Conservation (phyloP, 768 basidiomycete species). For the Lactarius hengduanensis region DNA sequence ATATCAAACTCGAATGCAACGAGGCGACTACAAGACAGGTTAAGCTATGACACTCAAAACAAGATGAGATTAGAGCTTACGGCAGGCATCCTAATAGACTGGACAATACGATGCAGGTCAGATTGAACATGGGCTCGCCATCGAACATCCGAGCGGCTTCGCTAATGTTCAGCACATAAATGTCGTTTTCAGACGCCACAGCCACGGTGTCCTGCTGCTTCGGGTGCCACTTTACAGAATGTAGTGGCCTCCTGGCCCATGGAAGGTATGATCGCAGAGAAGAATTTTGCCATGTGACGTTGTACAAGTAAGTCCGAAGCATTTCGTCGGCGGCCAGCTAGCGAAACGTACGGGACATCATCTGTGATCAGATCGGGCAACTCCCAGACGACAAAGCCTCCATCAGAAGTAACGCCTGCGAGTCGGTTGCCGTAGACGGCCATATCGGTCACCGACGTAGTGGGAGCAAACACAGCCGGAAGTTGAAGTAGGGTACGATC, state of each 20-base stretch:
- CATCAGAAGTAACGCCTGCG: conserved; percentile 84
- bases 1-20: conserved; percentile 86
- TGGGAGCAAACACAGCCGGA: conserved; percentile 54
- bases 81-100: conserved; percentile 65
- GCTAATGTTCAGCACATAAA: conserved; percentile 73
- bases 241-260: conserved; percentile 58
- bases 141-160: conserved; percentile 58
- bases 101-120: conserved; percentile 66
- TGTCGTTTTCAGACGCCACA: conserved; percentile 74
- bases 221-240: conserved; percentile 87
- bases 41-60: not conserved
- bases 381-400: conserved; percentile 89
- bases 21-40: conserved; percentile 51
- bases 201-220: conserved; percentile 77
- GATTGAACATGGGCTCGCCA: conserved; percentile 62
- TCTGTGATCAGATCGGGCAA: conserved; percentile 80
- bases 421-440: conserved; percentile 80
- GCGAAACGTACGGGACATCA: conserved; percentile 70
- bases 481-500: conserved; percentile 84
- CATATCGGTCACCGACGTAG: conserved; percentile 78
- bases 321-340: not conserved
- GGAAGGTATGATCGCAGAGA: conserved; percentile 67
- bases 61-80: conserved; percentile 44
- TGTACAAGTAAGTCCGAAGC: conserved; percentile 16
- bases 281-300: conserved; percentile 54